Base-by-base conservation (phyloP, 139 green algal genomes). In the Limnomonas spitsbergensis region DNA sequence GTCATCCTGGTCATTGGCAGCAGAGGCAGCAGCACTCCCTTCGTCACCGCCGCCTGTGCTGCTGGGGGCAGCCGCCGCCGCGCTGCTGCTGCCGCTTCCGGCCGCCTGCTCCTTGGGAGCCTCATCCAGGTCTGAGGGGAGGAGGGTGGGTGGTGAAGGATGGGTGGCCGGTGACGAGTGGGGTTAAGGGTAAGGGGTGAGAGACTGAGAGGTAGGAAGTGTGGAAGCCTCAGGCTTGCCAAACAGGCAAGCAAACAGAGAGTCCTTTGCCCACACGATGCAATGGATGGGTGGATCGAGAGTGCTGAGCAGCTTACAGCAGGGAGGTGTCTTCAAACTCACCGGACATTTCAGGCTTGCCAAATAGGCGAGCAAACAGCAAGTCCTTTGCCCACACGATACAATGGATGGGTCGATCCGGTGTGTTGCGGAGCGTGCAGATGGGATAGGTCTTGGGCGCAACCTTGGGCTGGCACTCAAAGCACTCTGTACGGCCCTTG, bases 341-440 rank as follows among this genome's bases (percentile, higher is more conserved):
- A n/a, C n/a, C n/a, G n/a, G n/a, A n/a, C n/a, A n/a, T n/a, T n/a
- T n/a, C n/a, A n/a, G 79, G 52, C 3, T 76, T 69, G 2, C 94
- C 95, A 83, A 99, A 98, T 0, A 99, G 85, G n/a, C 92, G 83
- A 1, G 81, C 61, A 76, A 98, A 99, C 0, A 98, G 90, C 66
- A 99, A 82, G n/a, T 99, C 96, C 84, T 98, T 99, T 69, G 96
- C 90, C 94, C 94, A 99, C 74, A 99, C 96, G 4, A 99, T 86
- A 84, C 93, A 98, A 83, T 99, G 96, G 76, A 99, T 97, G 70
- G 94, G 95, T 85, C 97, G 97, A 80, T 97, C 94, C 2, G 96
- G 96, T 1, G 96, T 98, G 88, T 98, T 99, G 53, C 96, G 91
- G 80, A 99, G 94, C 66, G 96, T 99, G 87, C 96, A 99, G 34